phyloP scores from a whole-genome alignment of 176 grass and related monocot genomes.

The Bolboschoenus planiculmis region DNA sequence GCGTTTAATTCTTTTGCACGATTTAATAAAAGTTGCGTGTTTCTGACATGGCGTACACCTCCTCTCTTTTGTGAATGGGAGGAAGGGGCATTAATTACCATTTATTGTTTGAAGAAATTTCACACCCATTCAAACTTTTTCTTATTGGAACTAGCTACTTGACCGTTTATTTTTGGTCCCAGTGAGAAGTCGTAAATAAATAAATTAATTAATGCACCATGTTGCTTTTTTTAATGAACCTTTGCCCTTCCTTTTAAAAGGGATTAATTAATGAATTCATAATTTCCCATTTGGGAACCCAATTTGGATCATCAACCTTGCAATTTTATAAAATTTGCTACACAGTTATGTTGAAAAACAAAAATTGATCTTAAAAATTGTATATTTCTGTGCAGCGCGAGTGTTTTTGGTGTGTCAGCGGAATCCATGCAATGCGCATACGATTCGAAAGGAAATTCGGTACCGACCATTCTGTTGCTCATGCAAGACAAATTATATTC shows the following conservation, averaged over 20 bases:
- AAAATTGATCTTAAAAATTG: background rate
- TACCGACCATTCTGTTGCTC: conserved; percentile 81
- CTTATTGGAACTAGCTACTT: background rate
- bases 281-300: background rate
- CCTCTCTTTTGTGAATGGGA: conserved; percentile 1
- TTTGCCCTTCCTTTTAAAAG: background rate
- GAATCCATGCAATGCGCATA: conserved; percentile 89
- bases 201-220: background rate
- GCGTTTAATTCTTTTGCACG: conserved; percentile 3
- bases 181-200: background rate
- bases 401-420: conserved; percentile 84
- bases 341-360: background rate
- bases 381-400: conserved; percentile 33
- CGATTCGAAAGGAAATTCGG: conserved; percentile 72
- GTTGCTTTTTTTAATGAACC: background rate
- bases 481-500: conserved; percentile 85
- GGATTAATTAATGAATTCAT: background rate
- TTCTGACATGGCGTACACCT: background rate
- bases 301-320: background rate
- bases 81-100: background rate
- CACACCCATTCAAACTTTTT: background rate
- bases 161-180: conserved; percentile 12
- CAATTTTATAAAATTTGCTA: background rate
- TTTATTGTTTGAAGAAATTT: conserved; percentile 12
- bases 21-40: background rate